phyloP scores from a whole-genome alignment of 2,329 filamentous ascomycete genomes.

The Neofusicoccum laricinum region DNA sequence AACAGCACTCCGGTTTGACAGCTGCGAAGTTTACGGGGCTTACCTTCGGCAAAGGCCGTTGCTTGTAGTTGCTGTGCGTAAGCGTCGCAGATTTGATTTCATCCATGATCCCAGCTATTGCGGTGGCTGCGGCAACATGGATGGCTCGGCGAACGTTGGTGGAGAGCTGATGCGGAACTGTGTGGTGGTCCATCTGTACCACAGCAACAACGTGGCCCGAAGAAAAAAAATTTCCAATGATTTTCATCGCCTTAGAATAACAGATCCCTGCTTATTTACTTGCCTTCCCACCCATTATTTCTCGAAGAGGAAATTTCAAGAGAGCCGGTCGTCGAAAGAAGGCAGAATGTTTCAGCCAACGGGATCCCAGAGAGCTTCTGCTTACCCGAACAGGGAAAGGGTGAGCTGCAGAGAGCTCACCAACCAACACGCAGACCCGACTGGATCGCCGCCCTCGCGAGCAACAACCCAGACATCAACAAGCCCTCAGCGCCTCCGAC shows the following conservation, averaged over 20 bases:
- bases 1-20: background rate
- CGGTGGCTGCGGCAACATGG: background rate
- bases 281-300: background rate
- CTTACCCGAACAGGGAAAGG: background rate
- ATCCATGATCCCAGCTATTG: slow-evolving; percentile 6
- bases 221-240: no score
- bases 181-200: background rate
- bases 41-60: background rate
- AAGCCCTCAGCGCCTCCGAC: background rate
- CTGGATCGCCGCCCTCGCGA: no score
- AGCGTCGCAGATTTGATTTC: background rate
- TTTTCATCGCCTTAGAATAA: no score
- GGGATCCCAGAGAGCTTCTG: background rate
- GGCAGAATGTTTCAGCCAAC: background rate
- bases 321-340: background rate
- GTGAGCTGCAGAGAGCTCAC: background rate
- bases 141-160: background rate
- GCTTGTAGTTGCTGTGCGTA: background rate
- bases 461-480: background rate
- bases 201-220: background rate
- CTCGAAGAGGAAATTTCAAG: background rate
- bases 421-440: background rate
- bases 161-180: background rate
- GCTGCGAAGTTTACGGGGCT: background rate
- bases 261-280: background rate